These are phyloP conservation scores for Nemania bipapillata DNA, from an alignment of 2,329 filamentous ascomycete species.

Conservation along the genomic window DNA sequence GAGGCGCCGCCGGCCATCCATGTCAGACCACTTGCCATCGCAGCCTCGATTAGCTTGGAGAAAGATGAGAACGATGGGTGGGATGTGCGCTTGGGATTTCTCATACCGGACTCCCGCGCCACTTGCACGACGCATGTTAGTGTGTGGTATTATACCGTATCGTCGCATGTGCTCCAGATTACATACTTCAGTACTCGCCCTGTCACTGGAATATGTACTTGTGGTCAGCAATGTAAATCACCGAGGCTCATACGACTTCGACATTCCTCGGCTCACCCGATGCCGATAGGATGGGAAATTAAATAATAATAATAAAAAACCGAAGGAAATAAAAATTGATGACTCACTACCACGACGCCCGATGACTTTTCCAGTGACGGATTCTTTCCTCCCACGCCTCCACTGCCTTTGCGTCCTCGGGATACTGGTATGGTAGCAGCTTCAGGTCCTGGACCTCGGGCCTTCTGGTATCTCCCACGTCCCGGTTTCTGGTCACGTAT, in stretches of 20 bases:
- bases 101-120: constrained; percentile 4
- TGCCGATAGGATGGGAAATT: neutral
- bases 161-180: neutral
- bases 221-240: neutral
- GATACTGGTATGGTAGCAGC: neutral
- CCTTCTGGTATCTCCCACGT: neutral
- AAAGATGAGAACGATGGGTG: too few relatives aligned
- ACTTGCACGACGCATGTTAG: constrained; percentile 14
- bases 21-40: neutral
- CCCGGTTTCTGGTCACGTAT: too few relatives aligned
- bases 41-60: neutral
- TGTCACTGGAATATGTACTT: neutral
- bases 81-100: neutral
- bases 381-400: neutral
- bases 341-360: neutral
- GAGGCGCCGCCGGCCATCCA: accelerated
- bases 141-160: neutral
- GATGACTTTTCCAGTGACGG: neutral
- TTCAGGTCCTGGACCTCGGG: neutral
- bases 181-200: neutral
- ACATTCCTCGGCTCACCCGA: neutral
- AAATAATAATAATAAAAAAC: neutral
- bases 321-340: neutral
- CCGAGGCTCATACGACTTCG: neutral
- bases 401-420: neutral